Evolutionary conservation across 768 basidiomycete genomes (phyloP).

Genomic region (Pleurotus citrinopileatus): DNA sequence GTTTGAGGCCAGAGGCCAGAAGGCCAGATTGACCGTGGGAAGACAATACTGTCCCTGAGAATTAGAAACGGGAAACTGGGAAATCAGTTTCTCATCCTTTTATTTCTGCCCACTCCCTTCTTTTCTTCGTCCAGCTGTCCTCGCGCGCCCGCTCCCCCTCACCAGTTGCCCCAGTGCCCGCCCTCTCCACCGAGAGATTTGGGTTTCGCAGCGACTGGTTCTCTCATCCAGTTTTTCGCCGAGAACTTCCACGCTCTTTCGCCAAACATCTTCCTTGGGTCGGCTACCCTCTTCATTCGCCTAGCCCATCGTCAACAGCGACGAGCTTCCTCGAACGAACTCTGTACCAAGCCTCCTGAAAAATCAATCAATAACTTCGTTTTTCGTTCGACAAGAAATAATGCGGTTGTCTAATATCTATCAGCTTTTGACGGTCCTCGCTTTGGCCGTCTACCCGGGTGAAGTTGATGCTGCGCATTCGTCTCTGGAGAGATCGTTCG

Average conservation of each 20-base stretch:
- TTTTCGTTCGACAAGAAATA: background rate
- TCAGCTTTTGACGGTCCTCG: constrained; percentile 5
- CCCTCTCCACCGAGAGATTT: background rate
- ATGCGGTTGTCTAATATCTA: constrained; percentile 6
- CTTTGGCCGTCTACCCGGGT: constrained; percentile 6
- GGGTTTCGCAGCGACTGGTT: constrained; percentile 6
- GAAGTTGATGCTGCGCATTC: constrained; percentile 8
- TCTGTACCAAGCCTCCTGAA: background rate
- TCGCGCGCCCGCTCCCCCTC: background rate
- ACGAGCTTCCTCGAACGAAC: background rate
- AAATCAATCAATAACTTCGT: background rate
- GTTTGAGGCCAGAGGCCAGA: constrained; percentile 4
- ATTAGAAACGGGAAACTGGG: background rate
- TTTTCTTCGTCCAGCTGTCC: constrained; percentile 8
- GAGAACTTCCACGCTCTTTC: constrained; percentile 8
- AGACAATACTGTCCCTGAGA: constrained; percentile 2
- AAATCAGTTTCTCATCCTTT: constrained; percentile 5
- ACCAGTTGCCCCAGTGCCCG: background rate
- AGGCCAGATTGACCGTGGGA: constrained; percentile 6
- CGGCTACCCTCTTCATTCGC: background rate
- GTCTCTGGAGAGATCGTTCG: constrained; percentile 9
- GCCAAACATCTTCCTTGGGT: background rate
- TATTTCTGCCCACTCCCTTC: constrained; percentile 4
- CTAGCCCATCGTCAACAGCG: background rate
- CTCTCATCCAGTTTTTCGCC: constrained; percentile 5